Percentiles rank a stretch among this genome's conserved stretches.
Conservation (phyloP, 345 rosid genomes). For the Citrus mangshanensis region DNA sequence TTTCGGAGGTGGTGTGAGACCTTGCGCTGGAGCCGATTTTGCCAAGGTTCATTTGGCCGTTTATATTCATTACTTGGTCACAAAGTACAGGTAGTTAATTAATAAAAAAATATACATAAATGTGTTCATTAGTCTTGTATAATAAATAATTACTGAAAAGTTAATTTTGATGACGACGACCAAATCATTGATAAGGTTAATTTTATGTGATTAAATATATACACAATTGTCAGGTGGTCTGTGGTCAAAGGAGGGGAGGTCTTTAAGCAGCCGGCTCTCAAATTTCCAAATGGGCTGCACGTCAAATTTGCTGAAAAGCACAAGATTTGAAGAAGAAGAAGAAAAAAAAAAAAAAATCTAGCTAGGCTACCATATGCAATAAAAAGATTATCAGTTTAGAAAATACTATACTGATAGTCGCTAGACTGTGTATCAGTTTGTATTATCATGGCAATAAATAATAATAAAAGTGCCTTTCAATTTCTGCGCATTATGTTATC, state of each 20-base stretch:
- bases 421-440: no score
- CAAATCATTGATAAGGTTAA: background rate
- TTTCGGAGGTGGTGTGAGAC: conserved; percentile 49
- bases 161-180: background rate
- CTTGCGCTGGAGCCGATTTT: conserved; percentile 43
- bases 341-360: no score
- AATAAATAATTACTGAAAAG: no score
- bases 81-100: conserved; percentile 20
- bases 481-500: no score
- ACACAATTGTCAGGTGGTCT: background rate
- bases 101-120: no score
- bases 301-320: conserved; percentile 11
- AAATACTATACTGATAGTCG: no score
- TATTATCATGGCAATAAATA: no score
- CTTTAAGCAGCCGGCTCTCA: conserved; percentile 16
- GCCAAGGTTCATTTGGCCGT: conserved; percentile 34
- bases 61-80: conserved; percentile 33
- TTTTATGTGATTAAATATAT: background rate
- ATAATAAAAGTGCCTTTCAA: no score
- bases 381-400: no score
- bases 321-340: background rate
- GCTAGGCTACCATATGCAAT: background rate
- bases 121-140: background rate
- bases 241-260: conserved; percentile 18
- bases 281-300: conserved; percentile 23